Evolutionary conservation across 2,329 filamentous ascomycete genomes (phyloP), one percentile per base, ranked within the genome.

Genomic region (Diaporthe nobilis): DNA sequence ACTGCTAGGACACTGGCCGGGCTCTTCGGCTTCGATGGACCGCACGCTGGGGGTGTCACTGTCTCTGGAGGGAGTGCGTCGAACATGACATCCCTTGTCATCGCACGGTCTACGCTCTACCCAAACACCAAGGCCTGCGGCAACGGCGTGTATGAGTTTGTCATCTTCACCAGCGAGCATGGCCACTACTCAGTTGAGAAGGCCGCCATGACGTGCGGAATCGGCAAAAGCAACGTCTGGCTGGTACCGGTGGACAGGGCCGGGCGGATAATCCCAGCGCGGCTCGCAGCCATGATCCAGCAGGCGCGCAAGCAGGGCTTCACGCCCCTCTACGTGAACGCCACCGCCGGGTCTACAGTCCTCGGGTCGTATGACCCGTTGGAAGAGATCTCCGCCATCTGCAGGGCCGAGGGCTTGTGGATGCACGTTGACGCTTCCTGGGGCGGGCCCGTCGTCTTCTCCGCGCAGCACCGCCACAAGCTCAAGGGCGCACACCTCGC

Each of bases 151-250:
- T 84, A 87, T 77, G 88, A 89, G 28, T 96, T 98, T 80, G 93
- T 95, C 28, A 85, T 98, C 73, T 98, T 98, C 86, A 98, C 96
- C 3, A 95, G 92, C 79, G 92, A 90, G 0, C 95, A 98, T 83
- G 96, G 96, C 0, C 97, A 98, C 87, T 99, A 98, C 87, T 96
- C 93, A 7, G 91, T 98, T 37, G 95, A 98, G 81, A 98, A 98
- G 86, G 96, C 95, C 3, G 96, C 96, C n/a, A 93, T 96, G 82
- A 94, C 96, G 81, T 93, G 94, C 80, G 97, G 97, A 0, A 90
- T 99, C 51, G 97, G 97, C 13, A 92, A 91, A 39, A 86, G 88
- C 28, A 91, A 91, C 77, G 95, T 98, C 37, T 91, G 93, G 84
- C 82, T 88, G 37, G 93, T 98, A 0, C 90, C 94, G 5, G 91